These are phyloP conservation scores for Candida nanaspora DNA, from an alignment of 805 yeast genomes.

Conservation along the genomic window DNA sequence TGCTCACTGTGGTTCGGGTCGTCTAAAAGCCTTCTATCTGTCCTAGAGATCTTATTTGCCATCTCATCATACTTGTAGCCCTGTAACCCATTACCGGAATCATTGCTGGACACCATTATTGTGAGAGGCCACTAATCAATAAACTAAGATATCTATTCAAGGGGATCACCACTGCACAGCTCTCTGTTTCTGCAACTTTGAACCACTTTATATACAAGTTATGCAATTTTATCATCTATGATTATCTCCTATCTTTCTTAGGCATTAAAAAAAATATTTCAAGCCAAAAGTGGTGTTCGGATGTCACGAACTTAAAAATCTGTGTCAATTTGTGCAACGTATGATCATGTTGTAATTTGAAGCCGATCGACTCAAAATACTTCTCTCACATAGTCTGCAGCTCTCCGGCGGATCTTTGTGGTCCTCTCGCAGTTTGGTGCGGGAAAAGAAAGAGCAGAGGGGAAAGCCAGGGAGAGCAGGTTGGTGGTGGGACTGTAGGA, in stretches of 20 bases:
- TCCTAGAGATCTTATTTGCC: slow-evolving; percentile 67
- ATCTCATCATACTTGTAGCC: slow-evolving; percentile 60
- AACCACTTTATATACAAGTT: too few relatives aligned
- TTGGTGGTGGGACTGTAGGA: neutral
- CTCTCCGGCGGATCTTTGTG: slow-evolving; percentile 3
- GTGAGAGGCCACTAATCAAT: too few relatives aligned
- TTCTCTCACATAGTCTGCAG: too few relatives aligned
- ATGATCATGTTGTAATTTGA: neutral
- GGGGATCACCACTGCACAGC: too few relatives aligned
- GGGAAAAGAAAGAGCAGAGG: neutral
- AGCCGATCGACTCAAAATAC: too few relatives aligned
- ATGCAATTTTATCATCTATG: too few relatives aligned
- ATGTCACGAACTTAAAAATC: too few relatives aligned
- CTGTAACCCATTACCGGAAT: neutral
- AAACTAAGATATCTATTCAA: too few relatives aligned
- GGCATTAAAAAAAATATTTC: too few relatives aligned
- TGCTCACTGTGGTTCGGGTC: slow-evolving; percentile 28
- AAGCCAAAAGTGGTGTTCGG: too few relatives aligned
- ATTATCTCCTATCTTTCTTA: too few relatives aligned
- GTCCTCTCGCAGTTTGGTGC: neutral
- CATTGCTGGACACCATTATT: neutral
- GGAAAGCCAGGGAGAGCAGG: neutral
- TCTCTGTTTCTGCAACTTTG: too few relatives aligned
- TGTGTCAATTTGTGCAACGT: neutral
- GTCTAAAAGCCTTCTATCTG: slow-evolving; percentile 46